Evolutionary conservation across 192 early-diverging fungal species (phyloP), one percentile per base, ranked within the genome.

Genomic region (Gamsiella multidivaricata): DNA sequence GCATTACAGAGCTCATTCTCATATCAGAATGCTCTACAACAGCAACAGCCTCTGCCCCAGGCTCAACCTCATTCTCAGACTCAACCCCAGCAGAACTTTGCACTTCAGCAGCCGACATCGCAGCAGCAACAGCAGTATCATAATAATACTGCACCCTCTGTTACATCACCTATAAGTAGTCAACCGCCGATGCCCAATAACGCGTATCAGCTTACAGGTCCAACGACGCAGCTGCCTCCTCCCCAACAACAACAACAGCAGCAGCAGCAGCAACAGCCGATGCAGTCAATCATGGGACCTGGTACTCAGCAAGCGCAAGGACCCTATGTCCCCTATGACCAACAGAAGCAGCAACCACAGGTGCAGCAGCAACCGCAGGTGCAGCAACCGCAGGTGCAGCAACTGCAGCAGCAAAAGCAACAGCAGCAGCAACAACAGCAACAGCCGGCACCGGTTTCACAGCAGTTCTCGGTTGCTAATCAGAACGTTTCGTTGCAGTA

Each of bases 171-270:
- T 23, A 28, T 37, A 22, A 68, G 58, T 50, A 55, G 65, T 39
- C 65, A 68, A 29, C 5, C 26, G 29, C 34, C 65, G n/a, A 26
- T 41, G 8, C 14, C 22, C 22, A 69, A 29, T 37, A 68, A 58
- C 37, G 28, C 47, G 26, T 69, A 60, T 39, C 67, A 69, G 28
- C 37, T 47, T 14, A 22, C 55, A 8, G 65, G 52, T 18, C 66
- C 57, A n/a, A 3, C 68, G 11, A 8, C 55, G 11, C 69, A 70
- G 33, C 45, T 59, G 10, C 69, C 69, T 55, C 58, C 37, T 53
- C 39, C 41, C 2, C 29, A 26, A 58, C 56, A 58, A 43, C 39
- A 23, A 17, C 23, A 22, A 26, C 56, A 41, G 23, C 56, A 58
- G 39, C 55, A 39, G 36, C 55, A 58, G 39, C 55, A 58, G 55